These are phyloP conservation scores for Dactylellina drechsleri DNA, from an alignment of 2,329 filamentous ascomycete species.

Conservation along the genomic window DNA sequence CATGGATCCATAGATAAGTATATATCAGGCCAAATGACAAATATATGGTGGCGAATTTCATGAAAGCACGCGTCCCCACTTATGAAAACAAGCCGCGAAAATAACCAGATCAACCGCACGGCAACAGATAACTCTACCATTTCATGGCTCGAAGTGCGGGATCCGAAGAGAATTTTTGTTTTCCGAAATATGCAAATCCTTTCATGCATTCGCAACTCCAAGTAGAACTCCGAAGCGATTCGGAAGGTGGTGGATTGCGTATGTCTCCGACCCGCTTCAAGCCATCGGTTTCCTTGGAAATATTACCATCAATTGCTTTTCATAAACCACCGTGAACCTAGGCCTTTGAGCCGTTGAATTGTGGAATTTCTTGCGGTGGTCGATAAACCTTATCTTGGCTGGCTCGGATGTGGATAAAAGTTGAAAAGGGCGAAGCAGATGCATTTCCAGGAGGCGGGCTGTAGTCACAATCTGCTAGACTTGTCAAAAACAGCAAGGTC, in stretches of 20 bases:
- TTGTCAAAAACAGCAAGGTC: conserved; percentile 22
- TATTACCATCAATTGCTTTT: neutral
- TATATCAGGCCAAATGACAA: too few species aligned
- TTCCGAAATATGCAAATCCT: too few species aligned
- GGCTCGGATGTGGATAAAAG: neutral
- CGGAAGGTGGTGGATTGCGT: conserved; percentile 30
- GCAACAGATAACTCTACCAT: neutral
- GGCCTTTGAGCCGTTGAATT: neutral
- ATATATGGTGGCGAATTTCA: too few species aligned
- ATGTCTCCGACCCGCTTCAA: conserved; percentile 19
- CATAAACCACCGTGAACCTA: neutral
- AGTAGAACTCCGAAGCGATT: conserved; percentile 43
- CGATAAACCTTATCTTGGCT: neutral
- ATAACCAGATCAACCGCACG: too few species aligned
- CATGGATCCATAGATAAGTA: too few species aligned
- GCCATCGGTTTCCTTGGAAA: neutral
- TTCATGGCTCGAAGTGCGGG: neutral
- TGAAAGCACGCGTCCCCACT: too few species aligned
- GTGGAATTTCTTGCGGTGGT: neutral
- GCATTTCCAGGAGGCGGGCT: conserved; percentile 24
- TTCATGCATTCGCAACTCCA: conserved; percentile 5
- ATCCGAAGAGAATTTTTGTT: neutral
- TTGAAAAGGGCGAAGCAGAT: conserved; percentile 12
- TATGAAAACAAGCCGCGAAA: too few species aligned
- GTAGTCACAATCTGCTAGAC: conserved; percentile 23